Evolutionary conservation across 208 protist genomes (phyloP).

Genomic region (Acanthamoeba sp.): DNA sequence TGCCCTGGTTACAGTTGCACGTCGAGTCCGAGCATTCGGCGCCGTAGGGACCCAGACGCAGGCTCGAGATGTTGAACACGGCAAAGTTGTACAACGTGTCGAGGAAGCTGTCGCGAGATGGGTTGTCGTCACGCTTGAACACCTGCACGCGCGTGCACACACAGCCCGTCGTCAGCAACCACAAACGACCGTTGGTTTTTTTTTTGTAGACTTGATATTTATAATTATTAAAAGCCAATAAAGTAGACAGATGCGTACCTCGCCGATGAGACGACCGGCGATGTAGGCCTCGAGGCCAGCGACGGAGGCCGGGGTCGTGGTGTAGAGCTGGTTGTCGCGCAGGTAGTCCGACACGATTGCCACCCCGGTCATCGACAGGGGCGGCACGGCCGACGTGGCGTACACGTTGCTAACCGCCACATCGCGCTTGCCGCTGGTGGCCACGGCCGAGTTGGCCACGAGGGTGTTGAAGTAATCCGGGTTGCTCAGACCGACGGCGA

Average conservation of each 20-base stretch:
- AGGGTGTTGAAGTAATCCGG: not conserved
- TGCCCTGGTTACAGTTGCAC: constrained; percentile 56
- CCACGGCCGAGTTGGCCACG: not conserved
- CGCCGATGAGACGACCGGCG: not conserved
- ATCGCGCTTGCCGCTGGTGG: not conserved
- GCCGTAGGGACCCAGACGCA: constrained; percentile 49
- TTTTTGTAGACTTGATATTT: too few species aligned
- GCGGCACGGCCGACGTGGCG: not conserved
- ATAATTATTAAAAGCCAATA: too few species aligned
- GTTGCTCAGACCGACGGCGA: not conserved
- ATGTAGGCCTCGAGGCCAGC: constrained; percentile 17
- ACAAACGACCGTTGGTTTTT: not conserved
- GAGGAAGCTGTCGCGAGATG: constrained; percentile 19
- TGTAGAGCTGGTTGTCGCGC: not conserved
- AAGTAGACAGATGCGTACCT: not conserved
- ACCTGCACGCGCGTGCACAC: not conserved
- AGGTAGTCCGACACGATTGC: not conserved
- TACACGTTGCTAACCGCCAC: not conserved
- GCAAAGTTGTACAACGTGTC: constrained; percentile 46
- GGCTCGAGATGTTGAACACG: constrained; percentile 23
- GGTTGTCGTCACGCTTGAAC: not conserved
- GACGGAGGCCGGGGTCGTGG: not conserved
- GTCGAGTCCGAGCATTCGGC: constrained; percentile 14
- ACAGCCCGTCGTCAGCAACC: not conserved
- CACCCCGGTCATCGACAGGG: not conserved